Conservation (phyloP, 2,329 filamentous ascomycete species). For the Arthrobotrys conoides region DNA sequence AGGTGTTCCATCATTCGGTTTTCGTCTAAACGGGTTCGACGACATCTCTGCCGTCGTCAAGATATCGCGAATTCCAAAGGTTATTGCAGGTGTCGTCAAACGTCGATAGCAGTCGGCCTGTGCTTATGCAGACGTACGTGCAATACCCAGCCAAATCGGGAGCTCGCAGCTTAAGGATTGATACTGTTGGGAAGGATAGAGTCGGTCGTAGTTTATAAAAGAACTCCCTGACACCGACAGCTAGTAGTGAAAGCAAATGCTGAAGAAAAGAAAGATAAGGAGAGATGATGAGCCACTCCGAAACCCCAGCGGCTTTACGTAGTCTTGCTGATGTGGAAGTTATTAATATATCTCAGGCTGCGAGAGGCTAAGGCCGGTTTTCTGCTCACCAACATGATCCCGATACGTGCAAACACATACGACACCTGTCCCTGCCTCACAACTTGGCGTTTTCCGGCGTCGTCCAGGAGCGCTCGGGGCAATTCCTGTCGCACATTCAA, state of each 20-base stretch:
- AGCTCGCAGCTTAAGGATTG: not conserved
- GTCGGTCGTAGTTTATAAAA: constrained; percentile 26
- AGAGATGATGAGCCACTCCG: constrained; percentile 27
- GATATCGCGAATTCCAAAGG: constrained; percentile 5
- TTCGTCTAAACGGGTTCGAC: constrained; percentile 60
- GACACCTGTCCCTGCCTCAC: constrained; percentile 50
- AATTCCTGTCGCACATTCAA: constrained; percentile 38
- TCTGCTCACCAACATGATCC: constrained; percentile 43
- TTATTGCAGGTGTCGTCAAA: not conserved
- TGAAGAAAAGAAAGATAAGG: constrained; percentile 11
- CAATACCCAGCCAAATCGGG: constrained; percentile 1
- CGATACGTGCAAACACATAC: constrained; percentile 44
- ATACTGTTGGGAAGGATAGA: constrained; percentile 13
- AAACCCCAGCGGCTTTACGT: constrained; percentile 38
- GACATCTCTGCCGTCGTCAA: constrained; percentile 56
- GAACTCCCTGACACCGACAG: constrained; percentile 7
- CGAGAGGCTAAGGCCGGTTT: constrained; percentile 30
- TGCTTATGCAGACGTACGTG: constrained; percentile 17
- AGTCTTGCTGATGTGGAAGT: constrained; percentile 58
- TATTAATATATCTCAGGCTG: constrained; percentile 48
- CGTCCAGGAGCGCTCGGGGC: constrained; percentile 3
- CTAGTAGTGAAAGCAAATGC: constrained; percentile 13
- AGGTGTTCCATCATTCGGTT: constrained; percentile 49
- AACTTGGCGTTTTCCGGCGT: constrained; percentile 28
- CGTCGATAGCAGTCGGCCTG: constrained; percentile 16